Percentiles rank a stretch among this genome's conserved stretches.
Conservation (phyloP, 257 asterid genomes). For the Solanum chiquidenum region DNA sequence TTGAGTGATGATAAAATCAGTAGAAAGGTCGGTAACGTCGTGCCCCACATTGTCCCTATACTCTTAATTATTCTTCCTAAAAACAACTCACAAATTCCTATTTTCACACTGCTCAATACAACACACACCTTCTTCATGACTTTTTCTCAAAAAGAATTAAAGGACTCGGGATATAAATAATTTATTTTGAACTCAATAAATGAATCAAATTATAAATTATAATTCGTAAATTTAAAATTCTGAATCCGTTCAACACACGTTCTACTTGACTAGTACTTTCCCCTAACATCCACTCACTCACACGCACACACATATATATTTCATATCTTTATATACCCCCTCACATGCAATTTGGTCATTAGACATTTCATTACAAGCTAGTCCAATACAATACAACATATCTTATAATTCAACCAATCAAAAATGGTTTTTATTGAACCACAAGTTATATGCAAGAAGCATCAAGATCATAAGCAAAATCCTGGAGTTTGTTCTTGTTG, state of each 20-base stretch:
- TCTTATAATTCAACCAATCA: not conserved
- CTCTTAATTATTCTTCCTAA: not conserved
- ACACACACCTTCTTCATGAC: not conserved
- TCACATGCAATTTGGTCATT: not conserved
- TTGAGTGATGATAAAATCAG: not conserved
- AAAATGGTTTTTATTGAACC: conserved; percentile 33
- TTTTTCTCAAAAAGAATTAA: not conserved
- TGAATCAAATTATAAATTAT: too few species aligned
- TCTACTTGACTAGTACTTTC: not conserved
- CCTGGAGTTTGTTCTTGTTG: conserved; percentile 63
- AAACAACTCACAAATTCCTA: not conserved
- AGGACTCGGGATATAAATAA: rapidly evolving
- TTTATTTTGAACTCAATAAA: not conserved
- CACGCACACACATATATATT: not conserved
- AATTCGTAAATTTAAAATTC: not conserved
- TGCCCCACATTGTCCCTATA: not conserved
- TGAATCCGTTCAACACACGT: not conserved
- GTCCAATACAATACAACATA: not conserved
- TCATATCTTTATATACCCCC: not conserved
- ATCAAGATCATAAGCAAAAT: conserved; percentile 38
- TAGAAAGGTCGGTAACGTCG: not conserved
- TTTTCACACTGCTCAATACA: not conserved
- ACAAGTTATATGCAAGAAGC: conserved; percentile 33
- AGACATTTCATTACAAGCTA: not conserved
- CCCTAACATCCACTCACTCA: not conserved